Conservation (phyloP, 768 basidiomycete genomes). For the Chiua virens region DNA sequence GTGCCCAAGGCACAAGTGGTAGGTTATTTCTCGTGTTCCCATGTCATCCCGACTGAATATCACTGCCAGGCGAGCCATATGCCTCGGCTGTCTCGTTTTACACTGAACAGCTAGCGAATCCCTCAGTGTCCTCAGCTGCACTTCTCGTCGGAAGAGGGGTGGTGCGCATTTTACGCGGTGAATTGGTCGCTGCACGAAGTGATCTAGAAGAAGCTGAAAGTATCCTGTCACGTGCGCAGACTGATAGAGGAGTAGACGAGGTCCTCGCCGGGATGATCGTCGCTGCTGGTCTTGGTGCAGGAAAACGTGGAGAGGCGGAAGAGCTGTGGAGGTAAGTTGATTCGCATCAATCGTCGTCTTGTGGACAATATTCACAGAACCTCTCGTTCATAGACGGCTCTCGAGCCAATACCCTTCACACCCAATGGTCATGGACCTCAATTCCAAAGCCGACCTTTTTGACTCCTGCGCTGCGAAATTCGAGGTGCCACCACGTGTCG, state of each 20-base stretch:
- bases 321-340: slow-evolving; percentile 64
- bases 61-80: slow-evolving; percentile 30
- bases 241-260: slow-evolving; percentile 51
- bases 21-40: slow-evolving; percentile 28
- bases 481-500: slow-evolving; percentile 54
- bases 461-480: slow-evolving; percentile 62
- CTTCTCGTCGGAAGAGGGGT: slow-evolving; percentile 79
- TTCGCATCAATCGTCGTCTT: neutral
- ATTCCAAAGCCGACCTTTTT: slow-evolving; percentile 60
- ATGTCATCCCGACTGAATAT: neutral
- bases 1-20: slow-evolving; percentile 60
- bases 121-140: slow-evolving; percentile 70
- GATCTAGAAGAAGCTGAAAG: slow-evolving; percentile 69
- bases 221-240: slow-evolving; percentile 44
- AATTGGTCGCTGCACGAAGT: slow-evolving; percentile 72
- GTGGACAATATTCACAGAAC: slow-evolving; percentile 1
- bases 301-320: slow-evolving; percentile 62
- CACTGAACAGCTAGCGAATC: slow-evolving; percentile 81
- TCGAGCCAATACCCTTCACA: slow-evolving; percentile 59
- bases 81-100: slow-evolving; percentile 60
- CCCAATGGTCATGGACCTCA: slow-evolving; percentile 66
- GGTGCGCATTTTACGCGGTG: slow-evolving; percentile 74
- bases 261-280: slow-evolving; percentile 68
- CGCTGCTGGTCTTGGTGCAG: slow-evolving; percentile 55
- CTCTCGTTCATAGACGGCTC: slow-evolving; percentile 35